These are phyloP conservation scores for Trypanosoma caninum DNA, from an alignment of 208 protist species.

Conservation along the genomic window DNA sequence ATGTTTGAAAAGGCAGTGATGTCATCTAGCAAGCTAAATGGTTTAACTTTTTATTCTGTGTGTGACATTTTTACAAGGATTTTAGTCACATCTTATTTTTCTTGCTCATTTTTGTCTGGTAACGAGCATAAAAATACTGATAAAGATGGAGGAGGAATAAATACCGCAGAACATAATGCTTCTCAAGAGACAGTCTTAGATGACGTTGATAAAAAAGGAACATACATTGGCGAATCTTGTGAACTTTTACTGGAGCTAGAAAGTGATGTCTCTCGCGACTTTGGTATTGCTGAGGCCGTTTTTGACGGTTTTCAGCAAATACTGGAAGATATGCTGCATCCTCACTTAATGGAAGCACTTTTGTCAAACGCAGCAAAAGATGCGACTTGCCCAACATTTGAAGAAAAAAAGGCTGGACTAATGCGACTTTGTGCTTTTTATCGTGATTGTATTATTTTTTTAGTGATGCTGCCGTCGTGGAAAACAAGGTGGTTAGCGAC, in stretches of 20 bases:
- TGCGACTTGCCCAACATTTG: not conserved
- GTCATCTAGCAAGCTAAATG: not conserved
- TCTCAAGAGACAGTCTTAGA: not conserved
- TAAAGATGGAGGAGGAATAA: not conserved
- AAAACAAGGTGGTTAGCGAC: slow-evolving; percentile 62
- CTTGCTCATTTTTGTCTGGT: not conserved
- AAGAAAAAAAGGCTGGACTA: slow-evolving; percentile 2
- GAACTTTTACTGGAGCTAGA: slow-evolving; percentile 15
- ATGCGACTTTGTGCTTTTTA: slow-evolving; percentile 35
- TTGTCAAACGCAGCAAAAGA: not conserved
- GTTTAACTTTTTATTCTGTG: slow-evolving; percentile 20
- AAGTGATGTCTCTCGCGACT: slow-evolving; percentile 48
- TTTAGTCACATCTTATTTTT: not conserved
- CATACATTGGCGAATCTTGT: not conserved
- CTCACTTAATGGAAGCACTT: slow-evolving; percentile 14
- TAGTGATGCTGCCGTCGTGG: slow-evolving; percentile 47
- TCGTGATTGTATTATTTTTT: slow-evolving; percentile 37
- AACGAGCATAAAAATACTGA: not conserved
- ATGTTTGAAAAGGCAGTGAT: not conserved
- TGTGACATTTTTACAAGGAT: slow-evolving; percentile 17
- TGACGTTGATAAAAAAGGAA: not conserved
- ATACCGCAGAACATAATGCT: too few species aligned
- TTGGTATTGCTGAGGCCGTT: slow-evolving; percentile 44
- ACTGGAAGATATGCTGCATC: slow-evolving; percentile 32
- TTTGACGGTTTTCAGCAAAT: slow-evolving; percentile 48